Conservation (phyloP, 257 asterid genomes). For the Gentiana macrophylla region DNA sequence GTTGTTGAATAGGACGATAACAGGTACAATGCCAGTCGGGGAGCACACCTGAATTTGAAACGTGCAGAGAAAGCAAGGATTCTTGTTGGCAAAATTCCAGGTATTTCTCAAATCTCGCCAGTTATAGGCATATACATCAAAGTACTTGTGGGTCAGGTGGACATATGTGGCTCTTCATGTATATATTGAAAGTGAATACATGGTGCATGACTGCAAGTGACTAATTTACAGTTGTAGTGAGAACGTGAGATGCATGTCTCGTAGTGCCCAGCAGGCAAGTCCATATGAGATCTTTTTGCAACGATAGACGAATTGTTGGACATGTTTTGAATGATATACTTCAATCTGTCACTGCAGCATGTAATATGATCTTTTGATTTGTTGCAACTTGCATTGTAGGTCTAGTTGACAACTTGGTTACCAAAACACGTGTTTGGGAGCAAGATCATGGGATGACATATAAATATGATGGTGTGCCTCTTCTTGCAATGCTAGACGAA, state of each 20-base stretch:
- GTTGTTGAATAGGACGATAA: slow-evolving; percentile 31
- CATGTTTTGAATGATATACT: neutral
- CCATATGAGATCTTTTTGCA: no score
- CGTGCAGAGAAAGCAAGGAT: slow-evolving; percentile 48
- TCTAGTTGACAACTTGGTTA: slow-evolving; percentile 75
- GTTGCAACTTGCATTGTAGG: slow-evolving; percentile 41
- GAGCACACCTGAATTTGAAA: slow-evolving; percentile 49
- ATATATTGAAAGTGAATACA: no score
- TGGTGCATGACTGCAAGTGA: no score
- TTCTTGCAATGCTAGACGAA: slow-evolving; percentile 98
- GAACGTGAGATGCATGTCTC: no score
- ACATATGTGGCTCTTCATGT: no score
- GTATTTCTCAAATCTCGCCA: slow-evolving; percentile 13
- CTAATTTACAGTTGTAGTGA: no score
- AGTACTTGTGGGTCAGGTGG: neutral
- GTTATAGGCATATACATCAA: neutral
- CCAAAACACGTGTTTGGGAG: slow-evolving; percentile 91
- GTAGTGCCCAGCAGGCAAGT: no score
- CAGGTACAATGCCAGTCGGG: slow-evolving; percentile 41
- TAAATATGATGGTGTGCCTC: slow-evolving; percentile 90
- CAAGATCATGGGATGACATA: slow-evolving; percentile 70
- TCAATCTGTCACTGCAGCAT: no score
- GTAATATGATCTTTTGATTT: no score
- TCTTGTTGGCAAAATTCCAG: slow-evolving; percentile 44
- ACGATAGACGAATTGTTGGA: no score